These are phyloP conservation scores for Suillus subluteus DNA, from an alignment of 768 basidiomycete genomes.

Conservation along the genomic window DNA sequence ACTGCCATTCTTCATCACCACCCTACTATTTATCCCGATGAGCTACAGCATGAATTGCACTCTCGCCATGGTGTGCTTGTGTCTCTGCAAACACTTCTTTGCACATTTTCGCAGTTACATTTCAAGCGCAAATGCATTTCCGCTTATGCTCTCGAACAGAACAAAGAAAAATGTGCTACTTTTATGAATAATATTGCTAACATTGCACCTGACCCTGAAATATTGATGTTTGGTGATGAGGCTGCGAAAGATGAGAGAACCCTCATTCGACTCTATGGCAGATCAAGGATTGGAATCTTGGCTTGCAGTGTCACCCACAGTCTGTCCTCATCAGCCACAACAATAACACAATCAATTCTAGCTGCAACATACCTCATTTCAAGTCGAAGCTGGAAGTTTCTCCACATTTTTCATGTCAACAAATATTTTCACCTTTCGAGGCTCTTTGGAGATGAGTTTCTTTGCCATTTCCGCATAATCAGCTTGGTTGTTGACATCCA, in stretches of 20 bases:
- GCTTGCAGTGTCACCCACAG: too few relatives aligned
- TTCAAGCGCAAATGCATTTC: conserved; percentile 17
- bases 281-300: too few relatives aligned
- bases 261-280: too few relatives aligned
- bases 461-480: neutral
- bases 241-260: neutral
- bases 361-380: too few relatives aligned
- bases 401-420: too few relatives aligned
- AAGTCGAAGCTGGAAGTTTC: too few relatives aligned
- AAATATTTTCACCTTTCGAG: neutral
- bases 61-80: neutral
- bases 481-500: neutral
- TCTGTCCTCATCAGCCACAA: too few relatives aligned
- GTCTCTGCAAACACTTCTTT: conserved; percentile 11
- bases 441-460: neutral
- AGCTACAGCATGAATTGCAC: conserved; percentile 14
- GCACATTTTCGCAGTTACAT: conserved; percentile 8
- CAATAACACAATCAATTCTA: too few relatives aligned
- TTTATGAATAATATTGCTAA: neutral
- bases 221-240: neutral
- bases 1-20: conserved; percentile 1
- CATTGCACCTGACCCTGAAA: neutral
- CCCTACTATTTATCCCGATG: conserved; percentile 16
- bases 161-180: neutral
- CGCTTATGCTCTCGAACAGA: neutral